Evolutionary conservation across 2,329 filamentous ascomycete species (phyloP).

Genomic region (Fusarium sp.): DNA sequence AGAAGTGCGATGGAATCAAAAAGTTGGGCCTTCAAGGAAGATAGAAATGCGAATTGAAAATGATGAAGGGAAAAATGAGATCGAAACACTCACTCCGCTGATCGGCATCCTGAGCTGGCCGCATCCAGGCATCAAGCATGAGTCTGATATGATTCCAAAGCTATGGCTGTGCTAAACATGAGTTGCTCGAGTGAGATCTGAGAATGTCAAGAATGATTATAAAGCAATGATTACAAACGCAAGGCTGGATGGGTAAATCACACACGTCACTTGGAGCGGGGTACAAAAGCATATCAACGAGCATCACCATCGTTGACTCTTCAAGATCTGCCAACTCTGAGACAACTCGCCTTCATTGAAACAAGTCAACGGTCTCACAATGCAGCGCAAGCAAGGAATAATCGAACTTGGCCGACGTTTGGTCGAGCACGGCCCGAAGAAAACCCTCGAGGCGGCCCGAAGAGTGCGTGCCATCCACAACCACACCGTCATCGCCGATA

Average conservation of each 20-base stretch:
- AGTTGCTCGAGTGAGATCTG: background rate
- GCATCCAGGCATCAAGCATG: background rate
- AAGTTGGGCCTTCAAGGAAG: no score
- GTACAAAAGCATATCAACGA: conserved; percentile 13
- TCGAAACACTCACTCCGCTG: background rate
- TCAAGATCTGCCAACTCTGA: background rate
- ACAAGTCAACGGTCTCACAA: background rate
- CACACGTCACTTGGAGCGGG: conserved; percentile 35
- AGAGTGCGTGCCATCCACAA: conserved; percentile 49
- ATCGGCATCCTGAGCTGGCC: background rate
- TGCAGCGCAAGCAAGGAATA: background rate
- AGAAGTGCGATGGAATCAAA: background rate
- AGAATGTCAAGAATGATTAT: conserved; percentile 21
- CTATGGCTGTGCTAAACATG: background rate
- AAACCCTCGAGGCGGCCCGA: conserved; percentile 37
- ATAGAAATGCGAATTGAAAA: background rate
- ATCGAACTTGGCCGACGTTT: conserved; percentile 22
- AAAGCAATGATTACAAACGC: conserved; percentile 21
- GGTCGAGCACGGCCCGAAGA: conserved; percentile 34
- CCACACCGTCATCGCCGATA: conserved; percentile 49
- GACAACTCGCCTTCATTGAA: background rate
- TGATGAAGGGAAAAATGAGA: background rate
- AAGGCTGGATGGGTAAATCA: background rate
- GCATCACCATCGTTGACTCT: background rate
- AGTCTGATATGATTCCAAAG: background rate